phyloP scores from a whole-genome alignment of 306 rosid genomes.

The apple (Malus domestica) region DNA sequence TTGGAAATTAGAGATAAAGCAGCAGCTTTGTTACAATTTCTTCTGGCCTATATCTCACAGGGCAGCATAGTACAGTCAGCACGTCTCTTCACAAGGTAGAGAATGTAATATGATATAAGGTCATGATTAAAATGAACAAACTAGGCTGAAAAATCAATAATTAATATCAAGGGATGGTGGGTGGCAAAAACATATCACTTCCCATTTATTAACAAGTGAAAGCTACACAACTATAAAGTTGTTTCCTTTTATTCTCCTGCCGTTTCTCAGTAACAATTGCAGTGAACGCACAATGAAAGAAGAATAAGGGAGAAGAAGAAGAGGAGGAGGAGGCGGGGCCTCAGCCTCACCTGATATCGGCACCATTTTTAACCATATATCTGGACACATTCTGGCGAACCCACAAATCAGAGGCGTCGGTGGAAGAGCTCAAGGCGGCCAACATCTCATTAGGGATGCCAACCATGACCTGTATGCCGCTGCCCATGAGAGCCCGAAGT shows the following conservation, averaged over 20 bases:
- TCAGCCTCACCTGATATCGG: slow-evolving; percentile 60
- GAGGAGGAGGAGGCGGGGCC: background rate
- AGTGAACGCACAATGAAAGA: background rate
- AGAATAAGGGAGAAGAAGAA: background rate
- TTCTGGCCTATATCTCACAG: background rate
- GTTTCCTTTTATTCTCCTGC: background rate
- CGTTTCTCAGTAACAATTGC: background rate
- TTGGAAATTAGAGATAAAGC: background rate
- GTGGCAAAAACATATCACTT: background rate
- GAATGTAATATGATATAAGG: background rate
- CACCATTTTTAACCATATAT: slow-evolving; percentile 66
- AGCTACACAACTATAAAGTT: background rate
- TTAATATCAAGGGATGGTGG: background rate
- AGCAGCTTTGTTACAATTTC: background rate
- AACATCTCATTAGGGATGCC: slow-evolving; percentile 90
- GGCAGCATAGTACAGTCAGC: background rate
- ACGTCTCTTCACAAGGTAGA: background rate
- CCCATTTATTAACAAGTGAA: background rate
- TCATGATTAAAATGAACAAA: no score
- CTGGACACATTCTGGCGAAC: slow-evolving; percentile 68
- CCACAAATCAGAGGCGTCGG: slow-evolving; percentile 68
- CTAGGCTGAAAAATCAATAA: no score
- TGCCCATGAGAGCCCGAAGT: slow-evolving; percentile 54
- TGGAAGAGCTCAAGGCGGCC: slow-evolving; percentile 48
- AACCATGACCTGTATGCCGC: slow-evolving; percentile 74